These are phyloP conservation scores for Trichomonas gallinae DNA, from an alignment of 208 protist species.

Conservation along the genomic window DNA sequence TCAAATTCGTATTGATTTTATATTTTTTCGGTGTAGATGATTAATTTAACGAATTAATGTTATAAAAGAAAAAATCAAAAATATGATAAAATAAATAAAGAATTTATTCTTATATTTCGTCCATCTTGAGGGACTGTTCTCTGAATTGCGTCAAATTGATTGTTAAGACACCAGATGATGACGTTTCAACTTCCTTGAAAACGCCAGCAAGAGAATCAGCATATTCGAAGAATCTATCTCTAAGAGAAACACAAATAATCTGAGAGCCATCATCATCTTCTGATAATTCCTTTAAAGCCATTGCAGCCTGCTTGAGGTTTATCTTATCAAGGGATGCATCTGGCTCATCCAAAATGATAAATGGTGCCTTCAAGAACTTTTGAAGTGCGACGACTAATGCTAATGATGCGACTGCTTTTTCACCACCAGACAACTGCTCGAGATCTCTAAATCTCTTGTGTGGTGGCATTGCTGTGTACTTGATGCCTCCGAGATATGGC, in stretches of 20 bases:
- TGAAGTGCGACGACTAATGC: conserved; percentile 49
- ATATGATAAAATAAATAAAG: background rate
- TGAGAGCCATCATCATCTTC: background rate
- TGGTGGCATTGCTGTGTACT: conserved; percentile 46
- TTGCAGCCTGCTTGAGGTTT: background rate
- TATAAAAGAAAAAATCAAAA: background rate
- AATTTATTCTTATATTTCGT: background rate
- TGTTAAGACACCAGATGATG: conserved; percentile 5
- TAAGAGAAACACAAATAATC: background rate
- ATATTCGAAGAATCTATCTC: conserved; percentile 42
- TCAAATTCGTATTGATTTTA: too few relatives aligned
- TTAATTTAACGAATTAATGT: background rate
- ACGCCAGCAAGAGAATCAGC: conserved; percentile 45
- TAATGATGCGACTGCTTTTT: conserved; percentile 48
- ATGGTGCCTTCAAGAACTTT: conserved; percentile 37
- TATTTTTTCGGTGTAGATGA: too few relatives aligned
- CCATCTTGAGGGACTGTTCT: background rate
- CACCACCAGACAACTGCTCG: conserved; percentile 45
- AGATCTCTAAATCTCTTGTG: conserved; percentile 45
- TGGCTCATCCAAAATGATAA: conserved; percentile 48
- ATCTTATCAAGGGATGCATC: conserved; percentile 19
- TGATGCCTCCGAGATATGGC: conserved; percentile 40
- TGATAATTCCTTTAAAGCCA: background rate
- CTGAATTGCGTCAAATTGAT: conserved; percentile 24
- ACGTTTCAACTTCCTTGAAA: conserved; percentile 31